phyloP scores from a whole-genome alignment of 2,329 filamentous ascomycete species.

The Keithomyces neogunnii region DNA sequence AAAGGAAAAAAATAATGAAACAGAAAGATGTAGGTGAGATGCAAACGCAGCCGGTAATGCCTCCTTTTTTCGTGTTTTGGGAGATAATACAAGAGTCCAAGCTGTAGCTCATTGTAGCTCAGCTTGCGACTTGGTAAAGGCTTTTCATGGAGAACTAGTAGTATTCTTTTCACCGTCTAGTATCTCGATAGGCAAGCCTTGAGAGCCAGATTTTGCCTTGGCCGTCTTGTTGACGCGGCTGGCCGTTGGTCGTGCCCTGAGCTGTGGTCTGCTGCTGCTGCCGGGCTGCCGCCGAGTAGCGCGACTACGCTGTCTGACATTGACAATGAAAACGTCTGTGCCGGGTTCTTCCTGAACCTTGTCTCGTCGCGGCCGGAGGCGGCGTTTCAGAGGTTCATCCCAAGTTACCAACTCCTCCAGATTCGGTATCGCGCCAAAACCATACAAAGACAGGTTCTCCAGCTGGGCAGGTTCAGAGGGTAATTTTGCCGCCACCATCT shows the following conservation, averaged over 20 bases:
- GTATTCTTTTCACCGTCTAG: slow-evolving; percentile 1
- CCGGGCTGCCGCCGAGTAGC: not conserved
- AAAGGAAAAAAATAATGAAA: not conserved
- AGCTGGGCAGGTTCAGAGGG: slow-evolving; percentile 4
- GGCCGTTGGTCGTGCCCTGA: not conserved
- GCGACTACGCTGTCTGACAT: not conserved
- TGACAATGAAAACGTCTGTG: not conserved
- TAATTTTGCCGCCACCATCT: slow-evolving; percentile 10
- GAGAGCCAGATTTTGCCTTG: not conserved
- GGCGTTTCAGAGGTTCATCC: slow-evolving; percentile 7
- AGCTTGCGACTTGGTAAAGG: too few relatives aligned
- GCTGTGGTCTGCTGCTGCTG: not conserved
- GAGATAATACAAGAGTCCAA: not conserved
- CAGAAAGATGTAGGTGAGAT: not conserved
- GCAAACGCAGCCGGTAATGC: not conserved
- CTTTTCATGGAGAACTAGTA: not conserved
- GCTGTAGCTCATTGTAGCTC: too few relatives aligned
- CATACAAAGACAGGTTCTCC: slow-evolving; percentile 8
- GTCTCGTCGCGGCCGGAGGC: slow-evolving; percentile 5
- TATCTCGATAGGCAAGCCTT: slow-evolving; percentile 1
- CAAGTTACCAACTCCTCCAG: slow-evolving; percentile 5
- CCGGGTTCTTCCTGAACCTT: not conserved
- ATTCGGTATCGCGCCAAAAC: slow-evolving; percentile 13
- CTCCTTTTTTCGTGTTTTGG: not conserved
- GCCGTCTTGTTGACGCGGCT: not conserved